Base-by-base conservation (phyloP, 805 yeast genomes). In the Yarrowia divulgata region DNA sequence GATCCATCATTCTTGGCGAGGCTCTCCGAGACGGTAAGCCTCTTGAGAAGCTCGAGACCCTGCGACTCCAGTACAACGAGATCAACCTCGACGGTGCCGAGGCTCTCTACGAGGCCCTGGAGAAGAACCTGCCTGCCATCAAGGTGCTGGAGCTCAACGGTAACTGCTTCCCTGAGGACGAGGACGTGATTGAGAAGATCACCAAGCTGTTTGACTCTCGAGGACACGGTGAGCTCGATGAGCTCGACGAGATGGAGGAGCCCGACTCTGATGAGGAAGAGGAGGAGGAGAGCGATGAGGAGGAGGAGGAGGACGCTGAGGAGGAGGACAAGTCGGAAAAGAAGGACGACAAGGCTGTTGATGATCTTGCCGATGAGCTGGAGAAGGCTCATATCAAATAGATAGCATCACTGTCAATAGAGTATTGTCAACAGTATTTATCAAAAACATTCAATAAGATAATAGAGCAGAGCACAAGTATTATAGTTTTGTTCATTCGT, bases 171-270 rank as follows among this genome's bases (percentile, higher is more conserved):
- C 91, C 91, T 64, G 98, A 95, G 78, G 98, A 94, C 72, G 87
- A 91, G 50, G 90, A 87, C 70, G 81, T 84, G 23, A 78, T 95
- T 69, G 90, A 87, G 68, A 79, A 81, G 67, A 85, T 94, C 72
- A 83, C 78, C 60, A 85, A 82, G 23, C 78, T 88, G 18, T 92
- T 94, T 73, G 90, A 85, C 69, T 85, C 83, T 48, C 86, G 92
- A 75, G 95, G 93, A 0, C 79, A 81, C 69, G 97, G 97, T 71
- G 94, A 90, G 77, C 81, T 95, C 42, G 97, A 94, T 75, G 99
- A 95, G 77, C 83, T 95, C 63, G 98, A 94, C 74, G 99, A 95
- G 74, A 85, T 95, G 80, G 99, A 94, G 81, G 97, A 92, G 78
- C 81, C 85, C 43, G 87, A 87, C 72, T 86, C 87, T 60, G 90